phyloP scores from a whole-genome alignment of 2,329 filamentous ascomycete species.

The Cladosporium phlei region DNA sequence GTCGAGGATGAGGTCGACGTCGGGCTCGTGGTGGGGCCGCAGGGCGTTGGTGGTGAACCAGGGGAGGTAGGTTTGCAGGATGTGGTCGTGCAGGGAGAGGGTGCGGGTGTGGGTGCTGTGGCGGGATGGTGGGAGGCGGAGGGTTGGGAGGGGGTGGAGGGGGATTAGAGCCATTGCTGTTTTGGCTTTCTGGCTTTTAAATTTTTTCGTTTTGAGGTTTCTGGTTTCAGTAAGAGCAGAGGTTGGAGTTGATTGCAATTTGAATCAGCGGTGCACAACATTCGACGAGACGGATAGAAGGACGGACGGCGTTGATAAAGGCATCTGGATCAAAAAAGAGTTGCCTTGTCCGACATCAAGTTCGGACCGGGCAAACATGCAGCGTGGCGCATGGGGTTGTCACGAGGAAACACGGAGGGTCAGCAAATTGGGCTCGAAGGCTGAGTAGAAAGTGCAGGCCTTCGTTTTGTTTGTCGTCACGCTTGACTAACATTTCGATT shows the following conservation, averaged over 20 bases:
- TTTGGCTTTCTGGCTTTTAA: no score
- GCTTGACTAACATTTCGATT: no score
- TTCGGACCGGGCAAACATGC: conserved; percentile 2
- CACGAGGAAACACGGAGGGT: conserved; percentile 5
- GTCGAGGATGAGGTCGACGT: conserved; percentile 7
- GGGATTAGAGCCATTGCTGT: background rate
- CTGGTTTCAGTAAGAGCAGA: no score
- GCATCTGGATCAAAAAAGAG: no score
- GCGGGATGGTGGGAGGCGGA: background rate
- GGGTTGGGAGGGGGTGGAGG: background rate
- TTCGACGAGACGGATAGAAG: no score
- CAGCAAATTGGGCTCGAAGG: background rate
- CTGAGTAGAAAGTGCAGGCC: no score
- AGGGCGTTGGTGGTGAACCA: conserved; percentile 7
- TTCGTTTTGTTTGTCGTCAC: no score
- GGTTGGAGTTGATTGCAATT: no score
- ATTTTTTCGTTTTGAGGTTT: no score
- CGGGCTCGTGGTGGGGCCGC: background rate
- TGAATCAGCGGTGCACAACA: no score
- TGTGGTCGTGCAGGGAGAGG: conserved; percentile 3
- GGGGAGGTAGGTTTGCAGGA: conserved; percentile 5
- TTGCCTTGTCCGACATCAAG: conserved; percentile 2
- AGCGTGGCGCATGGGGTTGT: background rate
- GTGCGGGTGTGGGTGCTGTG: background rate
- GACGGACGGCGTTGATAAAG: no score